Evolutionary conservation across 2,329 filamentous ascomycete genomes (phyloP).

Genomic region (Fusarium armeniacum): DNA sequence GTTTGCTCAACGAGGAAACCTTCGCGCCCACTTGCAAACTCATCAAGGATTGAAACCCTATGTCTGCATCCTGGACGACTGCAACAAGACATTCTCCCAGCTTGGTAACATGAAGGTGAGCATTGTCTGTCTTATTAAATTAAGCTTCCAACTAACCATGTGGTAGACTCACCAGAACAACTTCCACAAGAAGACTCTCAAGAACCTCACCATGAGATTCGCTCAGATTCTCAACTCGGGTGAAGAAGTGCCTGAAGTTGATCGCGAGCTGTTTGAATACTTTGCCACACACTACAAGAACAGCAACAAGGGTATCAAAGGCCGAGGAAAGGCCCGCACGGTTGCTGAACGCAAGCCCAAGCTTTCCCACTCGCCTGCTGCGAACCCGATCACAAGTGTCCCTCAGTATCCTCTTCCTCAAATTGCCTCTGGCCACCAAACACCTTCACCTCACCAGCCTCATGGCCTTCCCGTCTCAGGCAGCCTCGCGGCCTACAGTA

Average conservation of each 20-base stretch:
- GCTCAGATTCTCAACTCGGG: conserved; percentile 69
- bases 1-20: conserved; percentile 89
- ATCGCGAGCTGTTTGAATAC: conserved; percentile 86
- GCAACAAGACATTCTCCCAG: conserved; percentile 89
- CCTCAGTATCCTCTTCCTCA: conserved; percentile 49
- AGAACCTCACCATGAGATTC: conserved; percentile 78
- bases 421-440: conserved; percentile 45
- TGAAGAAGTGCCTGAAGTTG: conserved; percentile 69
- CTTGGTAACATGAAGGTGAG: conserved; percentile 90
- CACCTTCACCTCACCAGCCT: conserved; percentile 38
- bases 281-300: conserved; percentile 94
- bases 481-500: conserved; percentile 53
- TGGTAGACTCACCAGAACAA: conserved; percentile 89
- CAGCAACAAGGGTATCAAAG: conserved; percentile 98
- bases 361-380: conserved; percentile 46
- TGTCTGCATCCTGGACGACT: conserved; percentile 84
- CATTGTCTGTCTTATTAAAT: not conserved
- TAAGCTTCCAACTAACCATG: conserved; percentile 16
- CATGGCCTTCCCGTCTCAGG: conserved; percentile 50
- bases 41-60: conserved; percentile 84
- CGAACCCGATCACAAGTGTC: conserved; percentile 27
- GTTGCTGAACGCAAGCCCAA: conserved; percentile 61
- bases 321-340: conserved; percentile 86
- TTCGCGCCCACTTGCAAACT: conserved; percentile 85
- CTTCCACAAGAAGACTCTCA: conserved; percentile 84